These are phyloP conservation scores for Chenopodium berlandieri DNA, from an alignment of 148 eudicot genomes.

Conservation along the genomic window DNA sequence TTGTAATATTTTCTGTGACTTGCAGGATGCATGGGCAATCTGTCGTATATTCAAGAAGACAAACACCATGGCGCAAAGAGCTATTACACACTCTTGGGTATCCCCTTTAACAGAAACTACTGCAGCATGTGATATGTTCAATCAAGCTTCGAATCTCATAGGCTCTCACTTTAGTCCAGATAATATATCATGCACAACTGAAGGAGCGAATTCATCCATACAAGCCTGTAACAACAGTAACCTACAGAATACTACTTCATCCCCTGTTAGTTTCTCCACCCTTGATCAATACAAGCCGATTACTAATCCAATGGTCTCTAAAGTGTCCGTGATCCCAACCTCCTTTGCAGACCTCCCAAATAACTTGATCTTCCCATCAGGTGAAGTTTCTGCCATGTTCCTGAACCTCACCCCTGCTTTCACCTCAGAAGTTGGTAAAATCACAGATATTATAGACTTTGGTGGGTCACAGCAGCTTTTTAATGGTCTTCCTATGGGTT, in stretches of 20 bases:
- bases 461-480: slow-evolving; percentile 44
- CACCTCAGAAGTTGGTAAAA: slow-evolving; percentile 22
- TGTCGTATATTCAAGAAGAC: slow-evolving; percentile 94
- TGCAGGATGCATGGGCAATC: slow-evolving; percentile 91
- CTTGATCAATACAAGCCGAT: slow-evolving; percentile 37
- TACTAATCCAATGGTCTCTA: slow-evolving; percentile 24
- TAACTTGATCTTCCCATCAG: slow-evolving; percentile 46
- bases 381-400: slow-evolving; percentile 47
- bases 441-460: slow-evolving; percentile 37
- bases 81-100: slow-evolving; percentile 65
- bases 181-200: slow-evolving; percentile 50
- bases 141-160: slow-evolving; percentile 28
- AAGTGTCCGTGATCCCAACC: slow-evolving; percentile 30
- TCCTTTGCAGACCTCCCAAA: slow-evolving; percentile 30
- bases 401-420: slow-evolving; percentile 39
- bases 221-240: slow-evolving; percentile 17
- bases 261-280: slow-evolving; percentile 32
- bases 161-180: slow-evolving; percentile 39
- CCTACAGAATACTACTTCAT: slow-evolving; percentile 24
- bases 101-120: slow-evolving; percentile 47
- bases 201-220: slow-evolving; percentile 31
- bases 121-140: slow-evolving; percentile 34
- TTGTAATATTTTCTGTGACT: neutral
- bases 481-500: slow-evolving; percentile 36
- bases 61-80: slow-evolving; percentile 63